Evolutionary conservation across 139 green algal species (phyloP), one percentile per base, ranked within the genome.

Genomic region (Chlorella ohadii): DNA sequence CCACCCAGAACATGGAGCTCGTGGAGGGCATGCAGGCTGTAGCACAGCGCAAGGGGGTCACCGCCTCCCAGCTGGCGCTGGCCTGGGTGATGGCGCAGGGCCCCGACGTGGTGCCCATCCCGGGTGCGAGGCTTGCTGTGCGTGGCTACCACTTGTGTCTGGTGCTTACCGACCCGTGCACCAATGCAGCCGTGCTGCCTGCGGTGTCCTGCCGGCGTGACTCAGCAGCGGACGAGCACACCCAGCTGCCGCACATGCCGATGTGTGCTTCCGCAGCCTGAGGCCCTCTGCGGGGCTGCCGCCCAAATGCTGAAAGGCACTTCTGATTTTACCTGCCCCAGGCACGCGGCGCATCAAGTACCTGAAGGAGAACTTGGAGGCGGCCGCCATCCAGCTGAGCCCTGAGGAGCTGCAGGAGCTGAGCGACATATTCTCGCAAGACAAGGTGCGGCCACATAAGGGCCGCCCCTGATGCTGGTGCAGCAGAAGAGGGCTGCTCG

Each of bases 81-180:
- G 92, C 93, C 1, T 97, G 94, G 94, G 83, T 97, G 72, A 86
- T 93, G 38, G 51, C 81, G 1, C 90, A 92, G 64, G 94, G 93
- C 0, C 67, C 89, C 27, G 93, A 96, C 73, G 89, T 96, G 5
- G 84, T 95, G 71, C 90, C 93, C 63, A 96, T 96, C 61, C 93
- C 93, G 23, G 78, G 55, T 68, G 55, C 12, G 68, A 17, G 22
- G 15, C 13, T 28, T 17, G 31, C 63, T 19, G 63, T 20, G 28
- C 16, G 7, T 36, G 3, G 22, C 2, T 2, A 13, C 28, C 6
- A 1, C 1, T 12, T 22, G 64, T 19, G n/a, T 1, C 11, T n/a
- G n/a, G n/a, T n/a, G n/a, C n/a, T n/a, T n/a, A n/a, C n/a, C n/a
- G n/a, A n/a, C n/a, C n/a, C n/a, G n/a, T n/a, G n/a, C n/a, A n/a